A percentile compares a stretch with the other conserved stretches of the same genome.
Conservation (phyloP, 805 yeast genomes). For the Komagataella phaffii region DNA sequence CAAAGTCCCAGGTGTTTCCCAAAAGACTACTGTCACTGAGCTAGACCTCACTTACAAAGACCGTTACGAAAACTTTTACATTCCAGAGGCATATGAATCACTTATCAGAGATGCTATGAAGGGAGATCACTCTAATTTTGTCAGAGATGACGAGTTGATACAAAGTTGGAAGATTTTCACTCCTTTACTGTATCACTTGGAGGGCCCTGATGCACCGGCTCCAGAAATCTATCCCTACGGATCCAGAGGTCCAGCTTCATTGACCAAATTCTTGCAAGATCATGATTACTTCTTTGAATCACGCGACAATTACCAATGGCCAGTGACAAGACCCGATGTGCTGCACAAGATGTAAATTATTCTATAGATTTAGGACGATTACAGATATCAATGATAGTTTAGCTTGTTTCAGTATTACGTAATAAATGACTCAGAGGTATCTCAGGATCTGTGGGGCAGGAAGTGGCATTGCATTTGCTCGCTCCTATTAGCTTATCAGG, state of each 20-base stretch:
- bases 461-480: neutral
- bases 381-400: neutral
- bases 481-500: neutral
- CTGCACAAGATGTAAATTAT: slow-evolving; percentile 13
- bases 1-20: slow-evolving; percentile 85
- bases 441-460: neutral
- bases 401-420: neutral
- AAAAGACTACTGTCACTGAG: slow-evolving; percentile 74
- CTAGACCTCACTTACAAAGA: slow-evolving; percentile 76
- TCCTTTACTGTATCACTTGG: slow-evolving; percentile 73
- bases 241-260: slow-evolving; percentile 70
- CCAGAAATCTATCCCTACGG: slow-evolving; percentile 78
- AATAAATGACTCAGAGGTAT: neutral
- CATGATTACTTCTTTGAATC: slow-evolving; percentile 66
- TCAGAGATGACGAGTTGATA: slow-evolving; percentile 94
- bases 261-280: slow-evolving; percentile 44
- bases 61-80: slow-evolving; percentile 80
- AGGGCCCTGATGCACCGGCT: slow-evolving; percentile 51
- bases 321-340: slow-evolving; percentile 49
- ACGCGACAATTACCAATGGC: slow-evolving; percentile 77
- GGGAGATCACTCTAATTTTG: slow-evolving; percentile 95
- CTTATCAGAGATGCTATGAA: slow-evolving; percentile 79
- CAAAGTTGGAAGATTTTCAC: slow-evolving; percentile 90
- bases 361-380: neutral
- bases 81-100: slow-evolving; percentile 97